Evolutionary conservation across 192 early-diverging fungal genomes (phyloP), one percentile per base, ranked within the genome.

Genomic region (Coemansia sp.): DNA sequence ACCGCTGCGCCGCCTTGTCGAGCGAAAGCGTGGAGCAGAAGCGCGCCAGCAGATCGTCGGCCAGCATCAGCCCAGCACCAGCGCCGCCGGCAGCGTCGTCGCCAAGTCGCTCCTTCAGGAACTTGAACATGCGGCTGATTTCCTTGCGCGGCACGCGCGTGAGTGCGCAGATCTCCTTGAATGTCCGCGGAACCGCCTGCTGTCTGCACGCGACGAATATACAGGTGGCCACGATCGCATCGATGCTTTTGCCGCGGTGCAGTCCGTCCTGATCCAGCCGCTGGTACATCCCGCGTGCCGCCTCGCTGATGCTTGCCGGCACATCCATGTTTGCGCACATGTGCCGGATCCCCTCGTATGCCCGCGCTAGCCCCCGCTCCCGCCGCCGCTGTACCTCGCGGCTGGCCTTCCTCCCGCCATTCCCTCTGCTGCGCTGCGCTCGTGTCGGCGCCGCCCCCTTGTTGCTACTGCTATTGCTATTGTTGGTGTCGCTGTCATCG

Each of bases 101-200:
- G 16, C 88, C 90, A 42, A 92, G 70, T 46, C 80, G 75, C 54
- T 81, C 79, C 46, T 77, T 81, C n/a, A 87, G 64, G 22, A 58
- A 51, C 64, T 84, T 78, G 64, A 89, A 86, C 49, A 88, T 90
- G 42, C 95, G 84, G 3, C 95, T 94, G 78, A 97, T 95, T 52
- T 96, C 95, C 69, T 94, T 96, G 71, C 95, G 95, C 32, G 93
- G 90, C 13, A 99, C 94, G 36, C 90, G 87, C 0, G 95, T 96
- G 61, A 95, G 65, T 4, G 90, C 89, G 66, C 91, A 93, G 57
- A 98, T 94, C 76, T 99, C 96, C 70, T 94, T 93, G 74, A 97
- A 96, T 5, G 97, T 96, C 66, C 97, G 87, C 7, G 89, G 89
- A 1, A 91, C 90, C 37, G 84, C 77, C 69, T 95, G 84, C 69